Percentiles rank a stretch among this genome's conserved stretches.
Conservation (phyloP, 2,329 filamentous ascomycete species). For the Trichoderma hamatum region DNA sequence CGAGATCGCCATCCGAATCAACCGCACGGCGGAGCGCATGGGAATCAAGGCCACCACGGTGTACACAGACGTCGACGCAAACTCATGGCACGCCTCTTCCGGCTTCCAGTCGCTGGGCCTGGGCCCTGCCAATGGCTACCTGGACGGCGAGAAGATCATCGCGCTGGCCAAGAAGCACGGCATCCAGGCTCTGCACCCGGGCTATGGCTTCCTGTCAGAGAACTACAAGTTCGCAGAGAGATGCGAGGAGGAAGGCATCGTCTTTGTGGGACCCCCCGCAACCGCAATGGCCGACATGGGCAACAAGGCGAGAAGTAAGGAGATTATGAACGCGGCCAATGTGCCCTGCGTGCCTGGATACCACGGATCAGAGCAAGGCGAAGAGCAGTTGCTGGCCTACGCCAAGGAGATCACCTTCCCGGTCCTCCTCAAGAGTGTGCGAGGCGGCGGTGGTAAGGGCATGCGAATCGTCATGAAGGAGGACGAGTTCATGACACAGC, state of each 20-base stretch:
- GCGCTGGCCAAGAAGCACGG: constrained; percentile 81
- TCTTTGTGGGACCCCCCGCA: constrained; percentile 90
- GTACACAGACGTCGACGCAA: constrained; percentile 89
- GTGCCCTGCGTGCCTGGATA: constrained; percentile 97
- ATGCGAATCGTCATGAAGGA: constrained; percentile 73
- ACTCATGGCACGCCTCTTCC: constrained; percentile 83
- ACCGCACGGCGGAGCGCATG: constrained; percentile 81
- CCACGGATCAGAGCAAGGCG: constrained; percentile 81
- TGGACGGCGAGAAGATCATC: constrained; percentile 93
- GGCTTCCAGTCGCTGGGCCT: constrained; percentile 84
- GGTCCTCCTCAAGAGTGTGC: constrained; percentile 78
- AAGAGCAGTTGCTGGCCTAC: constrained; percentile 62
- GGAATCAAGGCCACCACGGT: constrained; percentile 93
- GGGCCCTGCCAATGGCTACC: constrained; percentile 80
- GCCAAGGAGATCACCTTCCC: constrained; percentile 72
- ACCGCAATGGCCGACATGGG: constrained; percentile 87
- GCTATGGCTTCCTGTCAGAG: constrained; percentile 94
- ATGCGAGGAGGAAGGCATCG: constrained; percentile 85
- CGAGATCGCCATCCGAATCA: constrained; percentile 93
- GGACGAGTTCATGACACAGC: constrained; percentile 69
- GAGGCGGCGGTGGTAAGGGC: constrained; percentile 82
- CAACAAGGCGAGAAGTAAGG: constrained; percentile 89
- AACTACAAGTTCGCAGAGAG: constrained; percentile 88
- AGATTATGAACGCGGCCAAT: constrained; percentile 94
- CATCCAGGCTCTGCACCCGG: constrained; percentile 91